These are phyloP conservation scores for Chlorella sp. DNA, from an alignment of 139 green algal species.

Conservation along the genomic window DNA sequence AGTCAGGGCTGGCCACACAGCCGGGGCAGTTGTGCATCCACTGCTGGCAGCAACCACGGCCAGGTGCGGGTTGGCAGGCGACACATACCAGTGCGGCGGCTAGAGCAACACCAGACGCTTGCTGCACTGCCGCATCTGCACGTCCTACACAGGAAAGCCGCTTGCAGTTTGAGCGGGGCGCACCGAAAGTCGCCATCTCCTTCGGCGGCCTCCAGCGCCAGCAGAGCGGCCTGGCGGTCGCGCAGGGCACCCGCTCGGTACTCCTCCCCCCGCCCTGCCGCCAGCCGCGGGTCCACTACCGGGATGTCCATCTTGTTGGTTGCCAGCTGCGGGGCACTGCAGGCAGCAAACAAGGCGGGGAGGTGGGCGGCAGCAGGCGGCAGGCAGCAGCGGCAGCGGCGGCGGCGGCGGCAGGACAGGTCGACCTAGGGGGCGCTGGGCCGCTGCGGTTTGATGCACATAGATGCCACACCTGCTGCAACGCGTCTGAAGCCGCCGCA, in stretches of 20 bases:
- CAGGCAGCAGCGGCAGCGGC: neutral
- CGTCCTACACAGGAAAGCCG: too few relatives aligned
- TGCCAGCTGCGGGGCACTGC: neutral
- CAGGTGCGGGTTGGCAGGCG: too few relatives aligned
- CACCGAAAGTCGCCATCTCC: conserved; percentile 50
- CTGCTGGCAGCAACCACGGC: too few relatives aligned
- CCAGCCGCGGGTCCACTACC: conserved; percentile 43
- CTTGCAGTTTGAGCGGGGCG: too few relatives aligned
- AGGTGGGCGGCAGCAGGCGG: neutral
- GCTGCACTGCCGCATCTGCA: too few relatives aligned
- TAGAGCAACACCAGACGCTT: too few relatives aligned
- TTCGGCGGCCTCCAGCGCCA: conserved; percentile 9
- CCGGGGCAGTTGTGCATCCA: too few relatives aligned
- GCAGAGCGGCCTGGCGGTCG: conserved; percentile 25
- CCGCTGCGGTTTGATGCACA: neutral
- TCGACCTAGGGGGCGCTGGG: neutral
- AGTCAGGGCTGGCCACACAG: too few relatives aligned
- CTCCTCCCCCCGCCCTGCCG: conserved; percentile 48
- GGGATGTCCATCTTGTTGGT: conserved; percentile 3
- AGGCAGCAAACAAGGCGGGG: too few relatives aligned
- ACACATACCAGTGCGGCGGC: too few relatives aligned
- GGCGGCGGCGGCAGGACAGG: neutral
- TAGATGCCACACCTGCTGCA: neutral
- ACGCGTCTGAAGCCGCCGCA: too few relatives aligned
- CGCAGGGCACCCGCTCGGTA: conserved; percentile 32